Percentiles rank a stretch among this genome's conserved stretches.
phyloP scores from a whole-genome alignment of 2,329 filamentous ascomycete species.

The Colletotrichum aenigma region DNA sequence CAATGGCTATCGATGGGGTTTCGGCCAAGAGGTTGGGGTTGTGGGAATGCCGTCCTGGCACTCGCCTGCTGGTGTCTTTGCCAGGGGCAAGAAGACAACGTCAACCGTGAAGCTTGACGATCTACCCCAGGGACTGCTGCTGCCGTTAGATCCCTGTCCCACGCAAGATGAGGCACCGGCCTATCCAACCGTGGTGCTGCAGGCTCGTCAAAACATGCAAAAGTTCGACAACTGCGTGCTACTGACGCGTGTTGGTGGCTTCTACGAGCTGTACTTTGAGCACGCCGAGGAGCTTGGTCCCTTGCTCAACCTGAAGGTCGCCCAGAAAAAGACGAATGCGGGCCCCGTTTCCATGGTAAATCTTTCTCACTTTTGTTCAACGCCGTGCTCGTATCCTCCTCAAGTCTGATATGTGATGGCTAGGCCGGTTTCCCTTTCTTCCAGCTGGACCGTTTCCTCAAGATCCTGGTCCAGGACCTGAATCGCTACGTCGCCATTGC shows the following conservation, averaged over 20 bases:
- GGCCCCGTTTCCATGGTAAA: conserved; percentile 84
- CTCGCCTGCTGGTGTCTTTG: neutral
- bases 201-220: conserved; percentile 87
- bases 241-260: conserved; percentile 89
- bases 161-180: conserved; percentile 48
- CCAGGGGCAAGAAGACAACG: conserved; percentile 59
- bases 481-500: conserved; percentile 92
- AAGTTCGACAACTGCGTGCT: conserved; percentile 91
- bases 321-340: conserved; percentile 74
- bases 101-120: conserved; percentile 60
- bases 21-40: neutral
- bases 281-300: conserved; percentile 91
- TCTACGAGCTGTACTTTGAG: conserved; percentile 98
- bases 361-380: neutral
- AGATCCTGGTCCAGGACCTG: conserved; percentile 88
- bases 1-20: neutral
- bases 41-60: neutral
- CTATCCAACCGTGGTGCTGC: conserved; percentile 89
- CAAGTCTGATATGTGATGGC: conserved; percentile 24
- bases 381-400: conserved; percentile 17
- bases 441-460: conserved; percentile 91
- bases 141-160: conserved; percentile 44
- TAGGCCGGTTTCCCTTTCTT: conserved; percentile 92
- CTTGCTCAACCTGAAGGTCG: conserved; percentile 85
- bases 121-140: conserved; percentile 56